phyloP scores from a whole-genome alignment of 2,329 filamentous ascomycete genomes.

The Amesomyces nigricolor region DNA sequence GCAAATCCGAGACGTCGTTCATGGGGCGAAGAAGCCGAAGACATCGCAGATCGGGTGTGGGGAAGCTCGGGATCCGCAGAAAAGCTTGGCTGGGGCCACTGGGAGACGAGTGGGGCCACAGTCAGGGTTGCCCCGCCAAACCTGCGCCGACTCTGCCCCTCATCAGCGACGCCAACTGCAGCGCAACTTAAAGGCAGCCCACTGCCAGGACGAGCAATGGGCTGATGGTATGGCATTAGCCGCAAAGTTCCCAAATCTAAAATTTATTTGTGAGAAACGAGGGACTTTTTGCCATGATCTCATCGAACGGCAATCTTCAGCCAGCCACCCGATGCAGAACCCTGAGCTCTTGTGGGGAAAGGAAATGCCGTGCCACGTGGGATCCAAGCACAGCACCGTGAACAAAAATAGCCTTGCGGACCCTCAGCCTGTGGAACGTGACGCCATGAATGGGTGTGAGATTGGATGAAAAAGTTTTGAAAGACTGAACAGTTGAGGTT shows the following conservation, averaged over 20 bases:
- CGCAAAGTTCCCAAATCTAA: background rate
- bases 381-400: too few species aligned
- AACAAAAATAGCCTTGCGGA: too few species aligned
- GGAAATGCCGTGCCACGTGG: too few species aligned
- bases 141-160: background rate
- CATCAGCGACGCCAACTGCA: too few species aligned
- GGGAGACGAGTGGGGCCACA: background rate
- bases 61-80: slow-evolving; percentile 18
- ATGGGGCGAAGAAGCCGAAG: slow-evolving; percentile 24
- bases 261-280: background rate
- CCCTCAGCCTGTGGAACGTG: too few species aligned
- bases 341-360: background rate
- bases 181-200: background rate
- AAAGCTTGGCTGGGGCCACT: background rate
- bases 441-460: too few species aligned
- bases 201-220: too few species aligned
- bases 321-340: background rate
- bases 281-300: background rate
- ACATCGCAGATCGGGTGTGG: slow-evolving; percentile 1
- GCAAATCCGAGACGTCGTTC: slow-evolving; percentile 25
- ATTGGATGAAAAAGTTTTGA: too few species aligned
- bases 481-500: too few species aligned
- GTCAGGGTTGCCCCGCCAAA: background rate
- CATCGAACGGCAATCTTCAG: background rate
- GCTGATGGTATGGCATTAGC: too few species aligned